Conservation (phyloP, 169 alveolate species). For the Toxoplasma gondii region DNA sequence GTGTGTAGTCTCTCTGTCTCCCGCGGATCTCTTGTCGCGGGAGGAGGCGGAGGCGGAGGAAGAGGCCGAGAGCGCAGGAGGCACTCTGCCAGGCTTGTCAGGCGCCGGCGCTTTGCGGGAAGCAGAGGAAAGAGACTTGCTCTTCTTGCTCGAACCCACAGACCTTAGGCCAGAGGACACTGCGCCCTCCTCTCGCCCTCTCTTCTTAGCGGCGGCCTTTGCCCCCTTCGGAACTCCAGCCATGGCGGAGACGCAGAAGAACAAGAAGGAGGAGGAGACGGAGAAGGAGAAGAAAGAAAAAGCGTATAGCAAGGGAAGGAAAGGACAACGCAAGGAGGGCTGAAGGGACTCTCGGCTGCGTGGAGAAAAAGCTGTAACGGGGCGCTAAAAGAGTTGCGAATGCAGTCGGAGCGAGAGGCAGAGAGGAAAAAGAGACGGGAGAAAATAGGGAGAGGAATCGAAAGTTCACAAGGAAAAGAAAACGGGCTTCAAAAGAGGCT, state of each 20-base stretch:
- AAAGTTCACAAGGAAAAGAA: neutral
- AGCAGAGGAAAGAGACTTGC: neutral
- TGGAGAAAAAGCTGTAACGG: neutral
- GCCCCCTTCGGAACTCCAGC: constrained; percentile 6
- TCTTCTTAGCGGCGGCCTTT: neutral
- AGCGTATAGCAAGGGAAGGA: neutral
- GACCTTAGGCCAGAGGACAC: neutral
- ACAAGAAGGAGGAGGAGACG: neutral
- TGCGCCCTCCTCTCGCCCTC: neutral
- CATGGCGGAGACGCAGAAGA: neutral
- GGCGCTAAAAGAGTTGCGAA: neutral
- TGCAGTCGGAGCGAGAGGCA: neutral
- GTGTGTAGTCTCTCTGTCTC: neutral
- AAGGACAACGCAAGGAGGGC: neutral
- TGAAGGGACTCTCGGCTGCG: neutral
- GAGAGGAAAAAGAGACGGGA: neutral
- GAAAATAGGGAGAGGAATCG: neutral
- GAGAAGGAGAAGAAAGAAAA: neutral
- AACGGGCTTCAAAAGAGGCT: neutral
- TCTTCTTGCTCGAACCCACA: neutral
- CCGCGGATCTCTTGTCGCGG: neutral
- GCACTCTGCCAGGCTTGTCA: neutral
- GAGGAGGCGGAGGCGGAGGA: neutral
- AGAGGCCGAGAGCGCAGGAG: neutral
- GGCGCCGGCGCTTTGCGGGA: neutral